phyloP scores from a whole-genome alignment of 768 basidiomycete genomes.

The Cystofilobasidium ferigula region DNA sequence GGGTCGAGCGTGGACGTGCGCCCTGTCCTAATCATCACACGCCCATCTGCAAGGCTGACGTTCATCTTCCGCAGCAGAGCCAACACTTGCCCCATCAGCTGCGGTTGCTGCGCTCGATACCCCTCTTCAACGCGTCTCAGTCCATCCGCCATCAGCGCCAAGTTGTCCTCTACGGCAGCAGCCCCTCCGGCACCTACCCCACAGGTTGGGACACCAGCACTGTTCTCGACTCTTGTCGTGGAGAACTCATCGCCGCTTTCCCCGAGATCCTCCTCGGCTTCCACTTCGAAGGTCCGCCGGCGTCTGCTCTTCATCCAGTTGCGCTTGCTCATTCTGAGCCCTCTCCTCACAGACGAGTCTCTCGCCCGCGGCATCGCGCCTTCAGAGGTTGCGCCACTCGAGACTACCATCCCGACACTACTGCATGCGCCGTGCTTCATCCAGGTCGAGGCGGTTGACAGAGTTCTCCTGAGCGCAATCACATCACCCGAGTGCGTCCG shows the following conservation, averaged over 20 bases:
- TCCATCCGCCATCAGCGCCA: constrained; percentile 19
- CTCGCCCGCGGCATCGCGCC: neutral
- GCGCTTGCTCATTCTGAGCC: neutral
- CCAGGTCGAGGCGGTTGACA: constrained; percentile 9
- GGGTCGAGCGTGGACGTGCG: constrained; percentile 7
- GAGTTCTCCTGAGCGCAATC: neutral
- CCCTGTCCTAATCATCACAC: neutral
- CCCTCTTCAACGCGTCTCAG: constrained; percentile 7
- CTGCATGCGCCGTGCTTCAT: constrained; percentile 6
- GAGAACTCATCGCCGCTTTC: constrained; percentile 14
- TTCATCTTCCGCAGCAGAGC: neutral
- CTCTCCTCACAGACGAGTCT: neutral
- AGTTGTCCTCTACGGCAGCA: constrained; percentile 18
- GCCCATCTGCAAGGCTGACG: neutral
- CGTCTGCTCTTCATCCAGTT: neutral
- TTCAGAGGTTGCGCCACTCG: neutral
- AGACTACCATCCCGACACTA: constrained; percentile 3
- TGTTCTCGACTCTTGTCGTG: neutral
- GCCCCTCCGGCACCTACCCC: neutral
- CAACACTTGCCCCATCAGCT: constrained; percentile 5
- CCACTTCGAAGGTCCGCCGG: neutral
- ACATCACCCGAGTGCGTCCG: neutral
- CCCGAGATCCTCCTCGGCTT: constrained; percentile 10
- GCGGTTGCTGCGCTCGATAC: constrained; percentile 16
- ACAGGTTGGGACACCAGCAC: neutral